These are phyloP conservation scores for Chrysoporthe austroafricana DNA, from an alignment of 2,329 filamentous ascomycete species.

Conservation along the genomic window DNA sequence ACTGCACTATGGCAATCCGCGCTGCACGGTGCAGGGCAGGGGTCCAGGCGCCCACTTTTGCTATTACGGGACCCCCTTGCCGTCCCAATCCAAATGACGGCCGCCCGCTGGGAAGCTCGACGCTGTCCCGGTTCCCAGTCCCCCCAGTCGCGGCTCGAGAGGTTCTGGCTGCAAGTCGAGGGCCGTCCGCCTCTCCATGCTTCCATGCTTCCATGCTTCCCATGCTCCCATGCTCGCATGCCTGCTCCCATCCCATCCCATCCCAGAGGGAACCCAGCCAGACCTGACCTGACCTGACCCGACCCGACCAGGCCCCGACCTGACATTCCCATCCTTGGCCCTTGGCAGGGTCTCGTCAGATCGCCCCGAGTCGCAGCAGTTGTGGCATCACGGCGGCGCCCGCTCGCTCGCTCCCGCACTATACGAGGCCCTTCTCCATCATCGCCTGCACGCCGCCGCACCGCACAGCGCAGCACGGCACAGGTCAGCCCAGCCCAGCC, in stretches of 20 bases:
- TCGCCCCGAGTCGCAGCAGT: neutral
- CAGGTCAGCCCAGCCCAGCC: conserved; percentile 1
- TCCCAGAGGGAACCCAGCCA: neutral
- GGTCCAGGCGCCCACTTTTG: conserved; percentile 6
- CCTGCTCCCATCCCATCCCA: too few relatives aligned
- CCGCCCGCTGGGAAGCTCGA: neutral
- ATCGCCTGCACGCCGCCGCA: neutral
- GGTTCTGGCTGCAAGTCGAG: too few relatives aligned
- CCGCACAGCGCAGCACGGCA: neutral
- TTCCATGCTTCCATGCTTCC: too few relatives aligned
- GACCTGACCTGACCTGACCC: neutral
- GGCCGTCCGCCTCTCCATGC: too few relatives aligned
- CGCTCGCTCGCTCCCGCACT: too few relatives aligned
- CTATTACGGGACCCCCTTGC: conserved; percentile 8
- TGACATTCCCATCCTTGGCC: neutral
- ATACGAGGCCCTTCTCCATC: neutral
- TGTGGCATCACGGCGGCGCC: neutral
- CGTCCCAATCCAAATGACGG: neutral
- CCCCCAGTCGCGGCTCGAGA: too few relatives aligned
- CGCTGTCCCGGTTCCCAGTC: too few relatives aligned
- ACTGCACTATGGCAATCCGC: conserved; percentile 1
- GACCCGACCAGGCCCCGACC: neutral
- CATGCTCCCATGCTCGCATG: too few relatives aligned
- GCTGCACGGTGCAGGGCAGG: conserved; percentile 3
- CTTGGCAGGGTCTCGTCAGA: neutral